Evolutionary conservation across 2,329 filamentous ascomycete species (phyloP).

Genomic region (Fusarium citri): DNA sequence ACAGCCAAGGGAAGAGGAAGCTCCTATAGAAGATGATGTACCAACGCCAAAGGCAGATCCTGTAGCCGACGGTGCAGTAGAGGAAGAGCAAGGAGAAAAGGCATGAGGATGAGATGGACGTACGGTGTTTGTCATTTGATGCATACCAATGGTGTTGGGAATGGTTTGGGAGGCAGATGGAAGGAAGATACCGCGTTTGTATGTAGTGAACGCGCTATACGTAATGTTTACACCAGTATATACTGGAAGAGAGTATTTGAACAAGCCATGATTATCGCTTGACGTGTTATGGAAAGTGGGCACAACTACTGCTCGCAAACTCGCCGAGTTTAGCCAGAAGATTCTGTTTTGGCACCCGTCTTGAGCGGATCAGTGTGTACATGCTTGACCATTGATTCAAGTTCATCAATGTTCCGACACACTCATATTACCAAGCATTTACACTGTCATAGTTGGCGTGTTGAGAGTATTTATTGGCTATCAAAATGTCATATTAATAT

Average conservation of each 20-base stretch:
- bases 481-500: background rate
- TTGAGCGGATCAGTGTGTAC: background rate
- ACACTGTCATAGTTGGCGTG: background rate
- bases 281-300: background rate
- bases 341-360: background rate
- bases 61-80: conserved; percentile 23
- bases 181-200: conserved; percentile 24
- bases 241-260: conserved; percentile 39
- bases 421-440: background rate
- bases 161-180: conserved; percentile 25
- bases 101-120: conserved; percentile 37
- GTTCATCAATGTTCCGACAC: background rate
- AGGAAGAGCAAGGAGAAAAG: conserved; percentile 39
- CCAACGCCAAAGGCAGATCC: conserved; percentile 36
- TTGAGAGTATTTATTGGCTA: background rate
- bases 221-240: conserved; percentile 54
- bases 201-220: conserved; percentile 49
- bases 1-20: conserved; percentile 23
- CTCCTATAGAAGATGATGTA: conserved; percentile 31
- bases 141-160: conserved; percentile 44
- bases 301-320: background rate
- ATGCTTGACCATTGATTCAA: background rate
- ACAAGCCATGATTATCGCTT: conserved; percentile 19
- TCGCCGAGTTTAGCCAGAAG: background rate
- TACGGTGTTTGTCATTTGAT: conserved; percentile 33